phyloP scores from a whole-genome alignment of 1,284 basidiomycete species.

The Kalmanozyma brasiliensis region DNA sequence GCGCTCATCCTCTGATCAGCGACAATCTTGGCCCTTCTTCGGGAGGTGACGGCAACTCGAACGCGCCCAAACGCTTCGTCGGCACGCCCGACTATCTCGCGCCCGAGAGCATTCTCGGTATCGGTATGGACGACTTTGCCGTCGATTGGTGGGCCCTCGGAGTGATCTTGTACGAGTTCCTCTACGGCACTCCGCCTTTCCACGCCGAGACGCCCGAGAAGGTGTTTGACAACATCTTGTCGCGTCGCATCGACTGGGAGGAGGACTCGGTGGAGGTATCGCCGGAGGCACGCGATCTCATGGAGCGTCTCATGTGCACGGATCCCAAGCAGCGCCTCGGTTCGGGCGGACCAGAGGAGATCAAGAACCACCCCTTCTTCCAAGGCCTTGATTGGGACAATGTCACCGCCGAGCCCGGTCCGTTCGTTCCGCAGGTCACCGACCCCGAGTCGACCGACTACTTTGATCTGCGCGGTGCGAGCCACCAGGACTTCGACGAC shows the following conservation, averaged over 20 bases:
- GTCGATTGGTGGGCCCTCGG: constrained; percentile 99
- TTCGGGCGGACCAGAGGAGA: constrained; percentile 87
- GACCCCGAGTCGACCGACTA: constrained; percentile 99
- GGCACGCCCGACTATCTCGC: constrained; percentile 97
- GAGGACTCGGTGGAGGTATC: constrained; percentile 90
- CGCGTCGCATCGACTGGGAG: constrained; percentile 94
- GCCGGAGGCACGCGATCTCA: constrained; percentile 87
- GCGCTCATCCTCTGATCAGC: constrained; percentile 46
- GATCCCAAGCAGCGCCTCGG: constrained; percentile 86
- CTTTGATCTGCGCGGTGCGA: constrained; percentile 93
- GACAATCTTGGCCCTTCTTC: constrained; percentile 65
- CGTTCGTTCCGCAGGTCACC: constrained; percentile 92
- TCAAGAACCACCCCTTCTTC: constrained; percentile 92
- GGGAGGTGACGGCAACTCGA: constrained; percentile 73
- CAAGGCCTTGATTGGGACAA: constrained; percentile 91
- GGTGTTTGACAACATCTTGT: constrained; percentile 98
- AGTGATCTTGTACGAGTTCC: constrained; percentile 97
- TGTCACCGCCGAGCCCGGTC: constrained; percentile 85
- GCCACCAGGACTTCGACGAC: constrained; percentile 87
- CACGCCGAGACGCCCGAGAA: constrained; percentile 95
- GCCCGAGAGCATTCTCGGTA: constrained; percentile 93
- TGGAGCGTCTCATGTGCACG: constrained; percentile 84
- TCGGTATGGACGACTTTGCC: constrained; percentile 91
- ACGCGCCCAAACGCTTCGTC: constrained; percentile 73
- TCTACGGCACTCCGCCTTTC: constrained; percentile 97